Conservation (phyloP, 495 filamentous ascomycete species). For the Monascus purpureus region DNA sequence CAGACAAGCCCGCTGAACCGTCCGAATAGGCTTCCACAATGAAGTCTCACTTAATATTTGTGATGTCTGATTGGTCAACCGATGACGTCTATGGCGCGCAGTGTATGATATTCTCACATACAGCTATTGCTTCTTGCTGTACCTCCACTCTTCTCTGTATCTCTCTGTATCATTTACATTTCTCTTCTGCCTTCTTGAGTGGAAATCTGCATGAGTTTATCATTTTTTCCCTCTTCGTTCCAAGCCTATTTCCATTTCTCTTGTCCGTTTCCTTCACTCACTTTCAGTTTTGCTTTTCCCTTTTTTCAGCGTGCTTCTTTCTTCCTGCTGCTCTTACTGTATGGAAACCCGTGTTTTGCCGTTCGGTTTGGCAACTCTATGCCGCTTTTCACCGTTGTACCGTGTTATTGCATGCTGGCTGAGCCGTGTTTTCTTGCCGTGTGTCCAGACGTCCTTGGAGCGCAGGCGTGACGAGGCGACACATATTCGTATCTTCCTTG, state of each 20-base stretch:
- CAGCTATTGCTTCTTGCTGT: not conserved
- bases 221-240: not conserved
- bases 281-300: slow-evolving; percentile 12
- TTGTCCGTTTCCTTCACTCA: slow-evolving; percentile 9
- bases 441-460: slow-evolving; percentile 8
- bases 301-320: slow-evolving; percentile 4
- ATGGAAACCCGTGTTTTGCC: not conserved
- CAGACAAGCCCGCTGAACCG: slow-evolving; percentile 16
- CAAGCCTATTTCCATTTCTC: not conserved
- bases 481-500: not conserved
- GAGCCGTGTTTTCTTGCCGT: slow-evolving; percentile 5
- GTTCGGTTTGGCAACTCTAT: not conserved
- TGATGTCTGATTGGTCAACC: slow-evolving; percentile 28
- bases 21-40: slow-evolving; percentile 12
- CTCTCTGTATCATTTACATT: not conserved
- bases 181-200: not conserved
- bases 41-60: slow-evolving; percentile 9
- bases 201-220: not conserved
- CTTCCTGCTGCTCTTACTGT: not conserved
- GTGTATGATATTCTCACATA: slow-evolving; percentile 11
- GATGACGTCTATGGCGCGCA: slow-evolving; percentile 15
- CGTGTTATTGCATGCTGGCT: slow-evolving; percentile 1
- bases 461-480: slow-evolving; percentile 16
- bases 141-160: not conserved
- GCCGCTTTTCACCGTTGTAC: slow-evolving; percentile 2